These are phyloP conservation scores for Nicotiana rustica DNA, from an alignment of 305 asterid genomes.

Conservation along the genomic window DNA sequence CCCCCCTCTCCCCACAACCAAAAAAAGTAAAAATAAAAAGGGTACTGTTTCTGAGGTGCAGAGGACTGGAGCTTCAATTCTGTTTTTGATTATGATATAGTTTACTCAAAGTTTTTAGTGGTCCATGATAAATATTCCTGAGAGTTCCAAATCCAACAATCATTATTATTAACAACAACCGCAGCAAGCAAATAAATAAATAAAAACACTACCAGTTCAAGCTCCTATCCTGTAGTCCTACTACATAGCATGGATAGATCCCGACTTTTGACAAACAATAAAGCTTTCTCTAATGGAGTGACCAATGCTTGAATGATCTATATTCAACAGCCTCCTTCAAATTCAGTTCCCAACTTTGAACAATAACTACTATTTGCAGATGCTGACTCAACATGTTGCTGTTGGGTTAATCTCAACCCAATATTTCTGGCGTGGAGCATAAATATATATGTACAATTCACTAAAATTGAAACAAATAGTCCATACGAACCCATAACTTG, in stretches of 20 bases:
- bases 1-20: background rate
- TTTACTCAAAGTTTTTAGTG: background rate
- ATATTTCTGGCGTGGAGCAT: too few species aligned
- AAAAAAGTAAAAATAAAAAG: background rate
- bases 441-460: too few species aligned
- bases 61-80: background rate
- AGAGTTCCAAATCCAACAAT: background rate
- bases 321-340: background rate
- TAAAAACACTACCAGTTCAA: background rate
- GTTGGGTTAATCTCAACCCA: too few species aligned
- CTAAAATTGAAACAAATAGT: too few species aligned
- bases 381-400: too few species aligned
- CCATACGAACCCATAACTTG: too few species aligned
- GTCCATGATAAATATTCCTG: background rate
- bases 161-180: background rate
- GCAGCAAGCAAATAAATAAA: background rate
- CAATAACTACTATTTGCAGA: background rate
- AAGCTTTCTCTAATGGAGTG: background rate
- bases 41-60: background rate
- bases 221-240: background rate
- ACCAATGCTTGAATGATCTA: background rate
- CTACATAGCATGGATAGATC: background rate
- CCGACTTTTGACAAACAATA: background rate
- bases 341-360: constrained; percentile 12
- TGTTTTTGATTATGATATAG: background rate